Evolutionary conservation across 202 grass and related monocot species (phyloP).

Genomic region (Panicum virgatum): DNA sequence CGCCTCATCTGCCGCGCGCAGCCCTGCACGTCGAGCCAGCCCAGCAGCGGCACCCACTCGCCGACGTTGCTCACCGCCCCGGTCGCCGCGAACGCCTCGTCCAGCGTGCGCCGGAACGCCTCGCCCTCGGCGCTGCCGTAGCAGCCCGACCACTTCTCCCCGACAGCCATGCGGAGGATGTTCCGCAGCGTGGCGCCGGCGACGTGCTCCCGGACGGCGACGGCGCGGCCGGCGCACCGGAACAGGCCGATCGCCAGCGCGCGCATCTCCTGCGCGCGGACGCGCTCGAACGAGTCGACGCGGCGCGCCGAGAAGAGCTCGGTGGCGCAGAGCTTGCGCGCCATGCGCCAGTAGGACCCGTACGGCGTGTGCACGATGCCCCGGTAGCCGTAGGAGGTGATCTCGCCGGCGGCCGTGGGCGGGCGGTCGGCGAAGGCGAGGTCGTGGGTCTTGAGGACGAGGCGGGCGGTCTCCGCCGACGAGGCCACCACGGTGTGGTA

Average conservation of each 20-base stretch:
- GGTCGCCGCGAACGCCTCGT: conserved; percentile 58
- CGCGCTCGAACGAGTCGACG: conserved; percentile 40
- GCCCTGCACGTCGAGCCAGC: conserved; percentile 54
- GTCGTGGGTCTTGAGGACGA: conserved; percentile 65
- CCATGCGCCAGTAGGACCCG: conserved; percentile 52
- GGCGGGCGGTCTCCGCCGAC: conserved; percentile 32
- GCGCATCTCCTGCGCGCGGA: conserved; percentile 43
- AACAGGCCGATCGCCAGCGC: conserved; percentile 5
- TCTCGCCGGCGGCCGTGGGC: conserved; percentile 29
- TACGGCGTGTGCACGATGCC: conserved; percentile 52
- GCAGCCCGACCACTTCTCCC: conserved; percentile 39
- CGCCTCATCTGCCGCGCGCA: conserved; percentile 46
- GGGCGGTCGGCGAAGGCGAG: conserved; percentile 48
- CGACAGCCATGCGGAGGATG: conserved; percentile 51
- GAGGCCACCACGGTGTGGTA: conserved; percentile 49
- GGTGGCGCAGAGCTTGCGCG: conserved; percentile 49
- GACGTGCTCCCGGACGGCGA: conserved; percentile 46
- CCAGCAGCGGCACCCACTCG: conserved; percentile 60
- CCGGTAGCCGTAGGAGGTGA: conserved; percentile 34
- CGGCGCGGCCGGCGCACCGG: background rate
- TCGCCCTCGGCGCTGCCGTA: conserved; percentile 46
- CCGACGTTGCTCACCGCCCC: conserved; percentile 51
- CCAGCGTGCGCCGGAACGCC: conserved; percentile 55
- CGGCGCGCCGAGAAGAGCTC: conserved; percentile 56
- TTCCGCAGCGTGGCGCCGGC: conserved; percentile 35